These are phyloP conservation scores for Sphaceloma murrayae DNA, from an alignment of 2,329 filamentous ascomycete genomes.

Conservation along the genomic window DNA sequence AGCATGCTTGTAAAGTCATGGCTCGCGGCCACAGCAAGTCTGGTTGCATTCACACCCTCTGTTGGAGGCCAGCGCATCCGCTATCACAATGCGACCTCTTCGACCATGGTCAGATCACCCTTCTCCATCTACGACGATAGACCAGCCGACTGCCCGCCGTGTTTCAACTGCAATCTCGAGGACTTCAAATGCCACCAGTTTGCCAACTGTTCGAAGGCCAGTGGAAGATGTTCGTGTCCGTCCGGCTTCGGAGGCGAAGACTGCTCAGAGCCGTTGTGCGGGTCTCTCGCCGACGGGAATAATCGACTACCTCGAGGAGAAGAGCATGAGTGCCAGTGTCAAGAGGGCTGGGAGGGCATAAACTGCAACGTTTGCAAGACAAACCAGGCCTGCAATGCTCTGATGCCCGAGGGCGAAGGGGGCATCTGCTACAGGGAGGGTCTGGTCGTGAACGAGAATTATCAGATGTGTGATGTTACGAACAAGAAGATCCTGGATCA, in stretches of 20 bases:
- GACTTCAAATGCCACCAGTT: slow-evolving; percentile 88
- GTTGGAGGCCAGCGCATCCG: slow-evolving; percentile 11
- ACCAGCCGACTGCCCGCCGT: slow-evolving; percentile 69
- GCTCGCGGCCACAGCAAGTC: slow-evolving; percentile 3
- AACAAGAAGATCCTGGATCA: slow-evolving; percentile 88
- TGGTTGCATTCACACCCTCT: neutral
- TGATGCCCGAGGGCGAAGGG: slow-evolving; percentile 73
- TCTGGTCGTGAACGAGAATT: slow-evolving; percentile 85
- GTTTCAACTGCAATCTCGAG: slow-evolving; percentile 96
- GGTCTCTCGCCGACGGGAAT: slow-evolving; percentile 70
- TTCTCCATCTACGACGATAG: slow-evolving; percentile 63
- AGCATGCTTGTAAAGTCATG: slow-evolving; percentile 12
- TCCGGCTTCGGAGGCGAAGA: slow-evolving; percentile 90
- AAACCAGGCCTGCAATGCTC: slow-evolving; percentile 71
- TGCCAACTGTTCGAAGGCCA: slow-evolving; percentile 76
- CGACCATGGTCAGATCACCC: slow-evolving; percentile 45
- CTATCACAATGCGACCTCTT: slow-evolving; percentile 20
- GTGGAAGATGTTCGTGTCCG: slow-evolving; percentile 87
- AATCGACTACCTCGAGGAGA: slow-evolving; percentile 63
- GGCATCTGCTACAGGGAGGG: slow-evolving; percentile 90
- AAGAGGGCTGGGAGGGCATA: slow-evolving; percentile 89
- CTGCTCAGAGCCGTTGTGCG: slow-evolving; percentile 83
- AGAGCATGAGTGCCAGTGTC: slow-evolving; percentile 67
- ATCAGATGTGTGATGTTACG: slow-evolving; percentile 95
- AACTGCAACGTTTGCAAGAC: slow-evolving; percentile 92